Base-by-base conservation (phyloP, 1,284 basidiomycete genomes). In the Ceratobasidium theobromae region DNA sequence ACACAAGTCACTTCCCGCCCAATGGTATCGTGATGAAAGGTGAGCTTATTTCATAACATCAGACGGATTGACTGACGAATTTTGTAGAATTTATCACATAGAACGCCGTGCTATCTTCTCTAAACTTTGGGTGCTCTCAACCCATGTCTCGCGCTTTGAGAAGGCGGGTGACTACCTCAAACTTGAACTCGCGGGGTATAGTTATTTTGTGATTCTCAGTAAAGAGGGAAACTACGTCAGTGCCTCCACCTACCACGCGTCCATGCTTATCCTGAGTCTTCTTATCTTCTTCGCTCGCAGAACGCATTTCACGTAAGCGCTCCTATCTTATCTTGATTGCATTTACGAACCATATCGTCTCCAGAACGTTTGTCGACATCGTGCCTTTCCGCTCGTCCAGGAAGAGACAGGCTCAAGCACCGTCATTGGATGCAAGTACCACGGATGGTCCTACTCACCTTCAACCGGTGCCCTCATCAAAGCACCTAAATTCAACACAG, bases 51-150 rank as follows among this genome's bases (percentile, higher is more conserved):
- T 21, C 9, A n/a, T 28, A 18, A 46, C 18, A 52, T 32, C 27
- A 14, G 16, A 32, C 6, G 30, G n/a, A 23, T 2, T 30, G 30
- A 4, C 41, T 32, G n/a, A 32, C 28, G 23, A 30, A n/a, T 62
- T 8, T 11, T 52, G 11, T 28, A 62, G 58, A 8, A 62, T 69
- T 32, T 71, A 68, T 52, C 64, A 73, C 40, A 69, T 73, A 9
- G 73, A 73, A 52, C 70, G 72, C 30, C 69, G 71, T 14, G 73
- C 72, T 23, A 73, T 73, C 35, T 73, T 73, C 65, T 71, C 70
- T 28, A 71, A 73, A 55, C 66, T 69, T 18, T 73, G 71, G 71
- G 58, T 73, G 9, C 49, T 72, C 1, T 68, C 66, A 11, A 68
- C 69, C 18, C 71, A 72, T 45, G 60, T 67, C 45, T 70, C 68